Base-by-base conservation (phyloP, 768 basidiomycete genomes). In the Lactifluus piperatus region DNA sequence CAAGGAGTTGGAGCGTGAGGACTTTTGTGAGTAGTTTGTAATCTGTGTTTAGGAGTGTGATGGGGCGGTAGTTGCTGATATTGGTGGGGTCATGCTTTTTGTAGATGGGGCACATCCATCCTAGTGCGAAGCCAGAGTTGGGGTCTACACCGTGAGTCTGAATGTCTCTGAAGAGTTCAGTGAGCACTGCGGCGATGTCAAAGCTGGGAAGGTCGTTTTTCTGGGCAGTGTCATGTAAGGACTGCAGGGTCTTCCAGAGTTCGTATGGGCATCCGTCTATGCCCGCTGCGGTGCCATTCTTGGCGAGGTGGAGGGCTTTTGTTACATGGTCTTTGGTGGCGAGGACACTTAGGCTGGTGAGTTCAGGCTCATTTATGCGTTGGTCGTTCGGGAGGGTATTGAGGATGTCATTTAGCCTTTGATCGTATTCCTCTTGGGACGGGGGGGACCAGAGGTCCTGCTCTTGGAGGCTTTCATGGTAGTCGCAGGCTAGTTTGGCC, bases 21-120 rank as follows among this genome's bases (percentile, higher is more conserved):
- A n/a, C n/a, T n/a, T n/a, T n/a, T n/a, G n/a, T n/a, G n/a, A n/a
- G n/a, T n/a, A n/a, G n/a, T n/a, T n/a, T n/a, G n/a, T n/a, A n/a
- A n/a, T n/a, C n/a, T n/a, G n/a, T n/a, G n/a, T n/a, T n/a, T n/a
- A n/a, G n/a, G n/a, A n/a, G n/a, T n/a, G n/a, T n/a, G n/a, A n/a
- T n/a, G n/a, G n/a, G n/a, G n/a, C n/a, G n/a, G n/a, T n/a, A n/a
- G n/a, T n/a, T n/a, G n/a, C n/a, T n/a, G n/a, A n/a, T n/a, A n/a
- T n/a, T n/a, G n/a, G n/a, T n/a, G n/a, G n/a, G n/a, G n/a, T n/a
- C n/a, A n/a, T n/a, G n/a, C n/a, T n/a, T n/a, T n/a, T n/a, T n/a
- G n/a, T n/a, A n/a, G n/a, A n/a, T n/a, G n/a, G n/a, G n/a, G n/a
- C 73, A 68, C 56, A 72, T 67, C 65, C 66, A 68, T 0, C 76